phyloP scores from a whole-genome alignment of 2,329 filamentous ascomycete genomes.

The Ramularia collo-cygni region DNA sequence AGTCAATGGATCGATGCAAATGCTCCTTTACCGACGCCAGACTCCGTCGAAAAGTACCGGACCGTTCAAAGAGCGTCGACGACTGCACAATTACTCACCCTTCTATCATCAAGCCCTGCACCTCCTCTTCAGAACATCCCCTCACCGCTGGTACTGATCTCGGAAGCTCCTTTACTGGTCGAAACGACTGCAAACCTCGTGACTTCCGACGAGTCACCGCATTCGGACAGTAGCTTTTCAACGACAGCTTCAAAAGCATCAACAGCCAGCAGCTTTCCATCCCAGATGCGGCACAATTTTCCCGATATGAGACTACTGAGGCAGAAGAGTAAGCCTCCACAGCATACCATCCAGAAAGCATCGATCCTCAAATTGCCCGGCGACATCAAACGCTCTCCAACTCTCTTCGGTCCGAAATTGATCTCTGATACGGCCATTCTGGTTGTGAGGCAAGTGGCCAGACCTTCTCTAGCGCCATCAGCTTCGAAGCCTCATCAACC shows the following conservation, averaged over 20 bases:
- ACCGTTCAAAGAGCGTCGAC: constrained; percentile 9
- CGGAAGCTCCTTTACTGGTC: neutral
- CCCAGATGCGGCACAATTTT: constrained; percentile 16
- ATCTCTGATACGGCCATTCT: constrained; percentile 22
- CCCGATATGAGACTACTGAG: constrained; percentile 22
- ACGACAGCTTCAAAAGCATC: constrained; percentile 16
- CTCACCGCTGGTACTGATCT: neutral
- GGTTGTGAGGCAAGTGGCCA: neutral
- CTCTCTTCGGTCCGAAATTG: constrained; percentile 24
- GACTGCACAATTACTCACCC: constrained; percentile 9
- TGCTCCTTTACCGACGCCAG: constrained; percentile 15
- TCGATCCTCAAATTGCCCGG: constrained; percentile 1
- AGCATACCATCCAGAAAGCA: constrained; percentile 19
- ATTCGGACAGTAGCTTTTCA: constrained; percentile 7
- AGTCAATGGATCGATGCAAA: constrained; percentile 27
- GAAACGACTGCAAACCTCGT: constrained; percentile 10
- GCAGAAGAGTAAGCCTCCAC: constrained; percentile 23
- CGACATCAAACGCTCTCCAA: constrained; percentile 15
- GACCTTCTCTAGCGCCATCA: neutral
- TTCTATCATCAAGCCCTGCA: constrained; percentile 7
- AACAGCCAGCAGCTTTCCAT: constrained; percentile 25
- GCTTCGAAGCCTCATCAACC: constrained; percentile 9
- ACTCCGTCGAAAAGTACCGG: constrained; percentile 12
- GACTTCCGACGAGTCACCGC: constrained; percentile 7
- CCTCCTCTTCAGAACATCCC: constrained; percentile 3